Evolutionary conservation across 371 early-diverging fungal species (phyloP), one percentile per base, ranked within the genome.

Genomic region (Batrachochytrium dendrobatidis): DNA sequence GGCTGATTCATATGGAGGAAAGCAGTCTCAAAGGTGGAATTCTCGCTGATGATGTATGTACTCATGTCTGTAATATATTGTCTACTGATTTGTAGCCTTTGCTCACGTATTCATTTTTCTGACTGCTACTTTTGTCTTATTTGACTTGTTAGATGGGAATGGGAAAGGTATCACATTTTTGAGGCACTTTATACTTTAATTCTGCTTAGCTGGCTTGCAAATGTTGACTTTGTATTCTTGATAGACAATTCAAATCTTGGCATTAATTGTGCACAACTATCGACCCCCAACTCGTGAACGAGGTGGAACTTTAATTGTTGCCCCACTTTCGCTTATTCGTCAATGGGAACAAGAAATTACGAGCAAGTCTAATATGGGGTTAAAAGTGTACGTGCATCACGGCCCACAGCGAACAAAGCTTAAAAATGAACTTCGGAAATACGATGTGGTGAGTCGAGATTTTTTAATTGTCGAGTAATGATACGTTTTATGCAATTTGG

Each of bases 31-130:
- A 66, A 0, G 91, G 91, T 56, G 91, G 91, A 5, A 86, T 90
- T 33, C 61, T 89, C 25, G 88, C 86, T 0, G 91, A 90, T 72
- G 90, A 90, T 57, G 80, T 81, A 79, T 81, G 69, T 78, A 18
- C 49, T 24, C 12, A 12, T 8, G 49, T 29, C n/a, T 12, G 22
- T 22, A 6, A 22, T 12, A 48, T 48, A 7, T 29, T 48, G 49
- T 8, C n/a, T 48, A 8, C 8, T 48, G 8, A 48, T 7, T 24
- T 6, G 67, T 73, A 31, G 75, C 74, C 56, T 67, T 70, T 60
- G 74, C 72, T 67, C 51, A 34, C 29, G 10, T 12, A 60, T 34
- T 5, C 6, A 24, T 18, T 31, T 24, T 22, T 6, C 8, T n/a
- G 49, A 12, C 7, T n/a, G 26, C 49, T 49, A 8, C 12, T 49